These are phyloP conservation scores for Sordariomycetes sp. DNA, from an alignment of 2,329 filamentous ascomycete genomes.

Conservation along the genomic window DNA sequence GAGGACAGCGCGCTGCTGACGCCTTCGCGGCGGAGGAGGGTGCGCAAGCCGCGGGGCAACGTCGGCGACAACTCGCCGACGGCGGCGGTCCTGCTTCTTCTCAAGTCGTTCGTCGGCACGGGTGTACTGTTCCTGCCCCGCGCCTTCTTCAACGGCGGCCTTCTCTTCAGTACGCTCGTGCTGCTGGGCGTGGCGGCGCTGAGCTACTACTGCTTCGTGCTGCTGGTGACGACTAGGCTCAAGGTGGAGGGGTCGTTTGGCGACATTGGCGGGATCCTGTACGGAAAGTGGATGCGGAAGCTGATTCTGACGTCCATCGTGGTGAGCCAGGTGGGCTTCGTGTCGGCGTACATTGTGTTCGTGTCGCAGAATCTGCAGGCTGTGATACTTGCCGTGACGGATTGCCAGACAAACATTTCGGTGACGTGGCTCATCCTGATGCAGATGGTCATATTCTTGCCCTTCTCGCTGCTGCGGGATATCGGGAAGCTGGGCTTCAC, in stretches of 20 bases:
- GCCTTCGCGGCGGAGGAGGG: conserved; percentile 58
- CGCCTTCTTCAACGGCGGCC: conserved; percentile 90
- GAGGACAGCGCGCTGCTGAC: conserved; percentile 79
- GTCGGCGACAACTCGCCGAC: conserved; percentile 66
- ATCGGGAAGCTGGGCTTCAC: conserved; percentile 97
- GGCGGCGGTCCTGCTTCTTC: conserved; percentile 69
- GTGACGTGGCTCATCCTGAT: conserved; percentile 85
- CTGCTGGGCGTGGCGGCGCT: conserved; percentile 74
- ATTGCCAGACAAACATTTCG: conserved; percentile 74
- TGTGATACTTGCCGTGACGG: conserved; percentile 80
- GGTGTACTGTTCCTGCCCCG: conserved; percentile 87
- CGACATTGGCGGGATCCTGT: conserved; percentile 86
- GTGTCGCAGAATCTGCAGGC: conserved; percentile 92
- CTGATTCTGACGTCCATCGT: conserved; percentile 88
- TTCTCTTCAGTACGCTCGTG: conserved; percentile 90
- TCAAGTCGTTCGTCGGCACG: conserved; percentile 97
- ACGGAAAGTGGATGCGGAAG: conserved; percentile 78
- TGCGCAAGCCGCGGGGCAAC: conserved; percentile 60
- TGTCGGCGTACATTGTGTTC: conserved; percentile 92
- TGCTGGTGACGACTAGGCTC: conserved; percentile 76
- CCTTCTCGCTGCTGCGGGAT: conserved; percentile 85
- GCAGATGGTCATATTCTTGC: conserved; percentile 91
- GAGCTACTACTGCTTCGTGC: conserved; percentile 95
- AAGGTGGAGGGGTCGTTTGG: conserved; percentile 90
- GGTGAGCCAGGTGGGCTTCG: conserved; percentile 88